These are phyloP conservation scores for Daedaleopsis nitida DNA, from an alignment of 768 basidiomycete species.

Conservation along the genomic window DNA sequence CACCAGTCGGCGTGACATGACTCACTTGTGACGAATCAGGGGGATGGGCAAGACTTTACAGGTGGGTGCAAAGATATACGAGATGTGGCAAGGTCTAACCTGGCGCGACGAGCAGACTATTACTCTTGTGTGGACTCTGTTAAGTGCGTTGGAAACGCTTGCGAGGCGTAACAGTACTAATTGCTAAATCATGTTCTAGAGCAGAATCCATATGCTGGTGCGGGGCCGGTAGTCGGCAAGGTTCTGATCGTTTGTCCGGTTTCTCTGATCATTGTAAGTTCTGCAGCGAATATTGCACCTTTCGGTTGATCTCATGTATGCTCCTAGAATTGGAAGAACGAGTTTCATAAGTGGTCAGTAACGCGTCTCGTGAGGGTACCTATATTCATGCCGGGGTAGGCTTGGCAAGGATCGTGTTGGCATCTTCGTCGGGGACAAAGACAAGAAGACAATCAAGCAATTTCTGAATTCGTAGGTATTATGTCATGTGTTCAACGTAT, in stretches of 20 bases:
- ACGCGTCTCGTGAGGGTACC: conserved; percentile 33
- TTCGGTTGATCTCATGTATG: background rate
- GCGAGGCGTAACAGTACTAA: too few species aligned
- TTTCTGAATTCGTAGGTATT: conserved; percentile 72
- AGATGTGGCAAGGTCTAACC: background rate
- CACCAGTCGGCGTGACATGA: background rate
- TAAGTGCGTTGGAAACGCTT: conserved; percentile 56
- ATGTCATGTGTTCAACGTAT: background rate
- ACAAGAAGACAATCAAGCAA: conserved; percentile 57
- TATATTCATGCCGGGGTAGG: conserved; percentile 33
- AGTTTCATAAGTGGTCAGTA: conserved; percentile 89
- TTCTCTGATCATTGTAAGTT: conserved; percentile 74
- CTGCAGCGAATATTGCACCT: background rate
- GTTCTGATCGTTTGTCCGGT: conserved; percentile 94
- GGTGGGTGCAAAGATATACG: conserved; percentile 34
- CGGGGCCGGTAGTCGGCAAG: conserved; percentile 65
- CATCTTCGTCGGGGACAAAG: conserved; percentile 62
- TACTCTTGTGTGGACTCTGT: conserved; percentile 86
- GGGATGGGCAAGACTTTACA: conserved; percentile 97
- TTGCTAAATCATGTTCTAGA: conserved; percentile 45
- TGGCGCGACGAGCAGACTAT: conserved; percentile 62
- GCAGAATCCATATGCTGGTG: conserved; percentile 77
- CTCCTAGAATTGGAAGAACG: conserved; percentile 88
- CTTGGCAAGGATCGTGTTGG: conserved; percentile 56
- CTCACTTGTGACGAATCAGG: conserved; percentile 46